These are phyloP conservation scores for Botrytis deweyae DNA, from an alignment of 2,329 filamentous ascomycete species.

Conservation along the genomic window DNA sequence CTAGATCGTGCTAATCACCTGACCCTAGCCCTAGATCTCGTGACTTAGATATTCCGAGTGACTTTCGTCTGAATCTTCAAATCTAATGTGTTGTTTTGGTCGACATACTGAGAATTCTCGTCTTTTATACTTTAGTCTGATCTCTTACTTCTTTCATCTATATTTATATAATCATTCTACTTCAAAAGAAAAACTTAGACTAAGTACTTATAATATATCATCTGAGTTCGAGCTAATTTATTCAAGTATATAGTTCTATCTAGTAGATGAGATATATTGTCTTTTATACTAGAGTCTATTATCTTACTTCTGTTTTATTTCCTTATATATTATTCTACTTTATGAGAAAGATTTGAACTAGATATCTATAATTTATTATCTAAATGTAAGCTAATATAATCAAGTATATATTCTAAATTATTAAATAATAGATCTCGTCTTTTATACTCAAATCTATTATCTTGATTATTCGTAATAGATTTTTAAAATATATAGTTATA, in stretches of 20 bases:
- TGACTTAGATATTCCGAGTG: background rate
- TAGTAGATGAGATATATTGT: background rate
- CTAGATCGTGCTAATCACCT: background rate
- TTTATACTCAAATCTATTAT: accelerated
- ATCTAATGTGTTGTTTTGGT: background rate
- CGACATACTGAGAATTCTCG: background rate
- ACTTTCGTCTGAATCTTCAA: background rate
- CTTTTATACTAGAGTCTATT: too few relatives aligned
- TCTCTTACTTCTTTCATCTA: background rate
- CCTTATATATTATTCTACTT: accelerated
- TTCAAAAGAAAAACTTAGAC: accelerated
- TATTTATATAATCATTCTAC: accelerated
- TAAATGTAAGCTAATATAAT: background rate
- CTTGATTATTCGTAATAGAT: background rate
- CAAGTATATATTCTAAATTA: background rate
- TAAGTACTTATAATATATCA: background rate
- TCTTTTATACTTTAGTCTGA: accelerated
- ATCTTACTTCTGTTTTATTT: too few relatives aligned
- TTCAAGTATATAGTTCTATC: background rate
- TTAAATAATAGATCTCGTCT: background rate
- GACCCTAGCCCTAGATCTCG: background rate
- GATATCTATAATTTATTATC: background rate
- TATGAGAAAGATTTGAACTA: accelerated
- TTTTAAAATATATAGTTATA: background rate
- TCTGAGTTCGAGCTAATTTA: background rate